Evolutionary conservation across 495 filamentous ascomycete genomes (phyloP).

Genomic region (Parathielavia hyrcaniae): DNA sequence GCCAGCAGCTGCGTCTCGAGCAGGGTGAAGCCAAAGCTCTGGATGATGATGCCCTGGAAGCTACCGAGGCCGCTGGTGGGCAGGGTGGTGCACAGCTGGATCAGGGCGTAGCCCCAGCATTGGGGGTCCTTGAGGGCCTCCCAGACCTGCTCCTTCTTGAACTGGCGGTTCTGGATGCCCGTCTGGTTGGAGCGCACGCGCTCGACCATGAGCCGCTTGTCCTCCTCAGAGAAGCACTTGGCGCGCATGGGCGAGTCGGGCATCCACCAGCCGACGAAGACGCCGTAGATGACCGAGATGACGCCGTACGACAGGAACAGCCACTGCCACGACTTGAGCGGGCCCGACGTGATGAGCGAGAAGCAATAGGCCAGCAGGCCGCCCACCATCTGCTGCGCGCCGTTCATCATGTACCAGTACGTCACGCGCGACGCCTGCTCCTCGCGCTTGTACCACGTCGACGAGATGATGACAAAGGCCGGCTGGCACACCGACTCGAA

Average conservation of each 20-base stretch:
- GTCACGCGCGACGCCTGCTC: slow-evolving; percentile 60
- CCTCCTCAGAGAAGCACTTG: slow-evolving; percentile 49
- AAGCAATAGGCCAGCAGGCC: slow-evolving; percentile 54
- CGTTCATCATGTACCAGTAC: slow-evolving; percentile 70
- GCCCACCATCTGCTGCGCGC: slow-evolving; percentile 51
- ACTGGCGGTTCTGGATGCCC: slow-evolving; percentile 58
- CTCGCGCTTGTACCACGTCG: slow-evolving; percentile 68
- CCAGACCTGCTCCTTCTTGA: slow-evolving; percentile 40
- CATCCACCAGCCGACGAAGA: slow-evolving; percentile 54
- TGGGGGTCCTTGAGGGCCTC: slow-evolving; percentile 48
- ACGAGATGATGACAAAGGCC: slow-evolving; percentile 53
- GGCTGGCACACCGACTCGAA: slow-evolving; percentile 65
- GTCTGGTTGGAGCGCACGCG: slow-evolving; percentile 57
- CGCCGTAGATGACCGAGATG: slow-evolving; percentile 51
- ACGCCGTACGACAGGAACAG: slow-evolving; percentile 49
- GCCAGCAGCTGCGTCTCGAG: slow-evolving; percentile 54
- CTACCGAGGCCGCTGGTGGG: slow-evolving; percentile 61
- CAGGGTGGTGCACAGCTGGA: slow-evolving; percentile 60
- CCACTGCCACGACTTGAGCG: slow-evolving; percentile 49
- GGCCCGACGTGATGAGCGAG: slow-evolving; percentile 42
- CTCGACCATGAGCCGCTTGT: slow-evolving; percentile 54
- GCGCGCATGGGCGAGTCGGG: slow-evolving; percentile 60
- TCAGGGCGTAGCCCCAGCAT: slow-evolving; percentile 44
- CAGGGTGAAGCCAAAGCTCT: slow-evolving; percentile 43
- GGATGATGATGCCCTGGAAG: slow-evolving; percentile 59